Evolutionary conservation across 2,329 filamentous ascomycete genomes (phyloP).

Genomic region (Beauveria sp.): DNA sequence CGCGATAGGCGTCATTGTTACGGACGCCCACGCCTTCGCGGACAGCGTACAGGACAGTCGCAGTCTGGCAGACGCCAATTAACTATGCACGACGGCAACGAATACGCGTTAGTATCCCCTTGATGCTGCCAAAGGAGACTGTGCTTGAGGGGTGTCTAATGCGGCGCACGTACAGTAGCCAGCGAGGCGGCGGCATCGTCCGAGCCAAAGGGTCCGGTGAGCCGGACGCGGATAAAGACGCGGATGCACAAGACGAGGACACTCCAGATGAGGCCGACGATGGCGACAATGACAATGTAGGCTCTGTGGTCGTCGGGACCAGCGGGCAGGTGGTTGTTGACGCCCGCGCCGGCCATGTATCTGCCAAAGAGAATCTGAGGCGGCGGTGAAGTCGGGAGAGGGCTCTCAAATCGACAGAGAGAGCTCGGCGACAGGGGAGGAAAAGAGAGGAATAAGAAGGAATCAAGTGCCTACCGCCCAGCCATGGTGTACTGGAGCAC

Average conservation of each 20-base stretch:
- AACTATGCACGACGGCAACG: neutral
- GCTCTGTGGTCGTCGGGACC: constrained; percentile 13
- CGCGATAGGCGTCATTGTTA: neutral
- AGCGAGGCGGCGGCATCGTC: constrained; percentile 13
- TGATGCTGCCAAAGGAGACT: neutral
- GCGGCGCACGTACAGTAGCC: constrained; percentile 12
- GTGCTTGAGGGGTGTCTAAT: neutral
- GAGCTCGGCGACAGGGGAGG: neutral
- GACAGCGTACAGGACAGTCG: constrained; percentile 9
- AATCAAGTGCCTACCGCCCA: neutral
- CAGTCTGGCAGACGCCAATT: constrained; percentile 10
- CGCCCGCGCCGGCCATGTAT: constrained; percentile 2
- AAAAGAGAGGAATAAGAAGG: neutral
- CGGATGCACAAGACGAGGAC: constrained; percentile 13
- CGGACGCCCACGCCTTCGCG: constrained; percentile 13
- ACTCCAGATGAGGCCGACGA: constrained; percentile 15
- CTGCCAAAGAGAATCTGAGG: neutral
- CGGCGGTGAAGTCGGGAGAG: neutral
- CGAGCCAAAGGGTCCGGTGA: constrained; percentile 13
- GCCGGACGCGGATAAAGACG: constrained; percentile 13
- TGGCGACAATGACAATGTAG: constrained; percentile 14
- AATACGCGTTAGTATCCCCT: neutral
- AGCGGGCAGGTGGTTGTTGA: constrained; percentile 8
- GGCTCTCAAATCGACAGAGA: no score
- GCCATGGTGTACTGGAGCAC: neutral